phyloP scores from a whole-genome alignment of 2,329 filamentous ascomycete species.

The Epichloe elymi region DNA sequence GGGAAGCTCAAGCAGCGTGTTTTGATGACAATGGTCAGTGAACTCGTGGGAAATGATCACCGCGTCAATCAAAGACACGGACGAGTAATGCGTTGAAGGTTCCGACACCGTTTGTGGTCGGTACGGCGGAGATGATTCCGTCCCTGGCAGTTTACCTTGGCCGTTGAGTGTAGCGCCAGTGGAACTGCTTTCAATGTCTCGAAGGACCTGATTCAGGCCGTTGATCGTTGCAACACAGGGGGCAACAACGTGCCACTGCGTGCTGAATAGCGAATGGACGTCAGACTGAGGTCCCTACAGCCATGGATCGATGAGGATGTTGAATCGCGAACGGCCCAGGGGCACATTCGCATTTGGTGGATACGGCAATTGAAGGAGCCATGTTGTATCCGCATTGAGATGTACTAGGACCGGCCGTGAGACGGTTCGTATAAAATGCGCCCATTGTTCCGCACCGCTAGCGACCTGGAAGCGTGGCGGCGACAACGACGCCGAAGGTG shows the following conservation, averaged over 20 bases:
- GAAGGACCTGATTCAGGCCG: constrained; percentile 39
- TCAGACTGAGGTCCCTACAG: constrained; percentile 48
- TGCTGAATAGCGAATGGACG: constrained; percentile 50
- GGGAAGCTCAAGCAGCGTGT: constrained; percentile 42
- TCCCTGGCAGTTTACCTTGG: background rate
- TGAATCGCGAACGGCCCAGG: constrained; percentile 41
- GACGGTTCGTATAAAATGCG: constrained; percentile 8
- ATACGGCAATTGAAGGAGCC: constrained; percentile 51
- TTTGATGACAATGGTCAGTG: constrained; percentile 53
- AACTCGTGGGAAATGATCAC: constrained; percentile 53
- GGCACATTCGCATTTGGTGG: constrained; percentile 29
- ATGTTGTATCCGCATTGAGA: constrained; percentile 54
- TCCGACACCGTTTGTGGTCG: constrained; percentile 6
- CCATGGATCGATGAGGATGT: constrained; percentile 55
- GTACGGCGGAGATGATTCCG: background rate
- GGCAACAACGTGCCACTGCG: constrained; percentile 46
- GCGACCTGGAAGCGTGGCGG: constrained; percentile 7
- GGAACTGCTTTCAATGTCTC: constrained; percentile 28
- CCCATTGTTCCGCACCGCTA: constrained; percentile 9
- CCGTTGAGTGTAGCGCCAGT: background rate
- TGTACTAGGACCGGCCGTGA: constrained; percentile 40
- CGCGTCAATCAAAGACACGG: constrained; percentile 36
- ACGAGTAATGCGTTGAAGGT: background rate
- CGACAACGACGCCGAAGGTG: background rate
- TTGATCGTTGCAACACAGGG: constrained; percentile 40